Evolutionary conservation across 2,329 filamentous ascomycete genomes (phyloP), one percentile per base, ranked within the genome.

Genomic region (Phyllosticta citrichinensis): DNA sequence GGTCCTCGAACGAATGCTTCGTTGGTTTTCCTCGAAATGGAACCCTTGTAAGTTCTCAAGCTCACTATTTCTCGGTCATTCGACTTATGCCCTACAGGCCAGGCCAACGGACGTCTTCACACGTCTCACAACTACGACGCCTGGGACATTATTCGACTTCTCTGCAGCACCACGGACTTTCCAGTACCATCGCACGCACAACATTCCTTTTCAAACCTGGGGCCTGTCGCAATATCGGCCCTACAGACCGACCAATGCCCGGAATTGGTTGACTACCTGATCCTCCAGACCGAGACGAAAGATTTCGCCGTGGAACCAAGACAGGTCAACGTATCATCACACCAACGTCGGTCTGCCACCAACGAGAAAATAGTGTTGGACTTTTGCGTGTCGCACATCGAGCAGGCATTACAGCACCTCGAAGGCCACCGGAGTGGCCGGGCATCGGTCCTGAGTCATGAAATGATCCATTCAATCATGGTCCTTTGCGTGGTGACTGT

Each of bases 1-100:
- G 50, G 87, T 86, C 3, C 86, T 84, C 47, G 87, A 85, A 64
- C 84, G 88, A 67, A 81, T 94, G 40, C 83, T 94, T 61, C 81
- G 85, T 66, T 99, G 94, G 94, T 73, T 94, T 1, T 86, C 91
- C 66, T 82, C 85, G 35, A 87, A 83, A 67, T 99, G 93, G 91
- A 86, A 85, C 65, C 88, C 91, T 65, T 86, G 89, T 93, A 78
- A 71, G 82, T 73, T 27, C 6, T 33, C 25, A 19, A 14, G 53
- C 27, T 24, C 59, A 8, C 24, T 22, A 22, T 22, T 22, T 11
- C 17, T 22, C 54, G 24, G 56, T 58, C 64, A 20, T 56, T 3
- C 14, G 17, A 14, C 40, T 47, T 8, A 47, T 47, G 17, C 8
- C 5, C n/a, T n/a, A 8, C 17, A 47, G 40, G 14, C n/a, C 40